phyloP scores from a whole-genome alignment of 2,329 filamentous ascomycete genomes.

The Paecilomyces formosus region DNA sequence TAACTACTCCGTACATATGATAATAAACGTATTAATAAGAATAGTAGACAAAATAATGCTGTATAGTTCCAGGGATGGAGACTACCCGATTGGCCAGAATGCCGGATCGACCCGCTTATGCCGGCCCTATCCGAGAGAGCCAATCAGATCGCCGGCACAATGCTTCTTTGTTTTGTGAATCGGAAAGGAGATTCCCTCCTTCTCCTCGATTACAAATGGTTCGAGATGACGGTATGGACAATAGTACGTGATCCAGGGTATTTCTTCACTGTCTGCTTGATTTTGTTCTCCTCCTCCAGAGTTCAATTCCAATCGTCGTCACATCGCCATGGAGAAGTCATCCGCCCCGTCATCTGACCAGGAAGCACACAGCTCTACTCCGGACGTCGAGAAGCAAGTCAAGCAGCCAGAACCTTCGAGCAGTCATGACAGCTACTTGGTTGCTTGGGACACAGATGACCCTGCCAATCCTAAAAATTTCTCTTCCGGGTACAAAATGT shows the following conservation, averaged over 20 bases:
- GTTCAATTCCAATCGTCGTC: neutral
- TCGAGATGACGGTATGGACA: neutral
- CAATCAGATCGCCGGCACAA: neutral
- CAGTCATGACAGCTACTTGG: neutral
- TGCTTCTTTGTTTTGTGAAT: neutral
- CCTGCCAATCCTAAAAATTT: conserved; percentile 4
- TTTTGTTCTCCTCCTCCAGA: neutral
- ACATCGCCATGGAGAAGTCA: neutral
- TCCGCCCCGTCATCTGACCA: neutral
- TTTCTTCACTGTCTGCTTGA: neutral
- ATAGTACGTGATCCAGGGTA: neutral
- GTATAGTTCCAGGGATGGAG: neutral
- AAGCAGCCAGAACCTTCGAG: neutral
- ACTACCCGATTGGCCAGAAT: neutral
- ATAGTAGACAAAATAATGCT: too few relatives aligned
- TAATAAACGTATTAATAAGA: too few relatives aligned
- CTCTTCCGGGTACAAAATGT: neutral
- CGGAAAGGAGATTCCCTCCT: neutral
- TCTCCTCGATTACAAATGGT: neutral
- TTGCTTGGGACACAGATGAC: neutral
- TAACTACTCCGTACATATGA: too few relatives aligned
- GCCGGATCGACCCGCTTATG: neutral
- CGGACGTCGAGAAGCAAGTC: neutral
- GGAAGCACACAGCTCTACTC: neutral
- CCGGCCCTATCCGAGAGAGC: neutral